Evolutionary conservation across 441 rosid genomes (phyloP).

Genomic region (Melianthus villosus): DNA sequence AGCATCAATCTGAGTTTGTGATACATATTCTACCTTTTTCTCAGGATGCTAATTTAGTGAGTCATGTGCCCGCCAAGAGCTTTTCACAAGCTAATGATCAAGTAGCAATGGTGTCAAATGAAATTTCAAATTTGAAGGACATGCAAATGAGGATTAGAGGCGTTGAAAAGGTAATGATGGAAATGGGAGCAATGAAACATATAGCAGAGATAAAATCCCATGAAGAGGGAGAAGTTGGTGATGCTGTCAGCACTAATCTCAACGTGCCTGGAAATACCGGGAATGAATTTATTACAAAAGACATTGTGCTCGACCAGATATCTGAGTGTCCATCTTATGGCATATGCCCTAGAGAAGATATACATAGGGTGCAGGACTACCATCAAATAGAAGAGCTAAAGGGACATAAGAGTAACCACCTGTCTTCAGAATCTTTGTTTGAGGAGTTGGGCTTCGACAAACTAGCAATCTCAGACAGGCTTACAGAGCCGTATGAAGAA

Average conservation of each 20-base stretch:
- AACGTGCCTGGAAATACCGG: constrained; percentile 31
- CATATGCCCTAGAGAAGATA: constrained; percentile 43
- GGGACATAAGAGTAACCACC: constrained; percentile 23
- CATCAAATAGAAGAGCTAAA: constrained; percentile 10
- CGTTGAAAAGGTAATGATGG: constrained; percentile 40
- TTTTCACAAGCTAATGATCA: constrained; percentile 17
- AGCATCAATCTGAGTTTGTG: not conserved
- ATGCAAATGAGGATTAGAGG: constrained; percentile 41
- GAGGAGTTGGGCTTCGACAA: constrained; percentile 64
- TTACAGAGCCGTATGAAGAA: constrained; percentile 42
- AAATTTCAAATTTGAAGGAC: constrained; percentile 33
- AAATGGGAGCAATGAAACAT: constrained; percentile 43
- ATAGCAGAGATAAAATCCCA: constrained; percentile 31
- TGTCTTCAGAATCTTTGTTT: constrained; percentile 45
- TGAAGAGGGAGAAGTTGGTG: constrained; percentile 13
- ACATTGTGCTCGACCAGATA: constrained; percentile 77
- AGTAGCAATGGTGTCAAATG: constrained; percentile 10
- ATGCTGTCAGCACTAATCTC: constrained; percentile 9
- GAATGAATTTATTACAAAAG: constrained; percentile 62
- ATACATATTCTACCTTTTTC: constrained; percentile 3
- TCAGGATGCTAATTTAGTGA: constrained; percentile 26
- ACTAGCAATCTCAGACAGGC: constrained; percentile 44
- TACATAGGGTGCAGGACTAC: constrained; percentile 21
- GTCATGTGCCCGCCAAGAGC: constrained; percentile 16
- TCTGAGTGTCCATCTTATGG: constrained; percentile 80